phyloP scores from a whole-genome alignment of 148 eudicot genomes.

The Amaranthus cruentus region DNA sequence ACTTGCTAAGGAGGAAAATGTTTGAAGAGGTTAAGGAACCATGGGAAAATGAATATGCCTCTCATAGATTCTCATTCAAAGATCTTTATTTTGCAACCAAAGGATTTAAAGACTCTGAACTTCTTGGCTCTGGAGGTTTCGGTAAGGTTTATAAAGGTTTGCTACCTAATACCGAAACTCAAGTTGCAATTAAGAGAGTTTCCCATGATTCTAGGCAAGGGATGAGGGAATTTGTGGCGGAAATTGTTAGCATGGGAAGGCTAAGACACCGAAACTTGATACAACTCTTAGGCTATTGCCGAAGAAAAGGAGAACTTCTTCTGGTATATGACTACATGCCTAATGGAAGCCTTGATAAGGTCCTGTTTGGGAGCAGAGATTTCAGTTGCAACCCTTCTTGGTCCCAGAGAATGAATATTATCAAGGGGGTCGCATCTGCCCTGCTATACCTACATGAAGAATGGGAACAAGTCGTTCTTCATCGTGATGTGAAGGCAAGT shows the following conservation, averaged over 20 bases:
- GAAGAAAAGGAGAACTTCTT: conserved; percentile 38
- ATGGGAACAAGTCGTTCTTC: conserved; percentile 39
- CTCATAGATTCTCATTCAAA: conserved; percentile 28
- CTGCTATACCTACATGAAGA: conserved; percentile 40
- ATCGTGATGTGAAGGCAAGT: conserved; percentile 39
- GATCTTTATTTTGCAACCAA: conserved; percentile 36
- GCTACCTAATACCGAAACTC: conserved; percentile 15
- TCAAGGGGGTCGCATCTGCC: conserved; percentile 40
- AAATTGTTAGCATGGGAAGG: conserved; percentile 38
- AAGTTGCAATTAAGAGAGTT: conserved; percentile 38
- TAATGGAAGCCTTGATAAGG: conserved; percentile 42
- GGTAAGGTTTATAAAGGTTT: conserved; percentile 48
- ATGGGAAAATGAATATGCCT: conserved; percentile 28
- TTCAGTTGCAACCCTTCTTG: conserved; percentile 22
- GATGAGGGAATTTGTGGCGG: conserved; percentile 36
- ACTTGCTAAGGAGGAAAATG: conserved; percentile 19
- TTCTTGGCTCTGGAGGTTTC: conserved; percentile 40
- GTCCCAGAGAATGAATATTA: conserved; percentile 30
- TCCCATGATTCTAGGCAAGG: conserved; percentile 43
- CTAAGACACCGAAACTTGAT: conserved; percentile 43
- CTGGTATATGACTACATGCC: conserved; percentile 45
- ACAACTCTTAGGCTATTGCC: conserved; percentile 43
- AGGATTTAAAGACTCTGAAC: conserved; percentile 33
- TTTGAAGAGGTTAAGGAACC: conserved; percentile 26
- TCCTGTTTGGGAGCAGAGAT: conserved; percentile 14